phyloP scores from a whole-genome alignment of 768 basidiomycete genomes.

The Cyathus striatus region DNA sequence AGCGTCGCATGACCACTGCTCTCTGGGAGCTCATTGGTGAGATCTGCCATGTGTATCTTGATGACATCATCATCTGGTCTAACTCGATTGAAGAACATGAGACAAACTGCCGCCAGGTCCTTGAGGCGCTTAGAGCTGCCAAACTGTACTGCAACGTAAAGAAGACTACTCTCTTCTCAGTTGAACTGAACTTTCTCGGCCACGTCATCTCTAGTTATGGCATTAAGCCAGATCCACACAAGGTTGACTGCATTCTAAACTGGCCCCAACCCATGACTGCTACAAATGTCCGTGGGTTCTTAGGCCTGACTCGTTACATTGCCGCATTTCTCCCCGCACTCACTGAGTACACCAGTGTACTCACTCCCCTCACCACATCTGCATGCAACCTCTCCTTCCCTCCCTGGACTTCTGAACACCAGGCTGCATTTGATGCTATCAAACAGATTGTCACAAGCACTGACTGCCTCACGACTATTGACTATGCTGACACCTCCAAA shows the following conservation, averaged over 20 bases:
- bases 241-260: conserved; percentile 17
- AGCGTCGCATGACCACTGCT: conserved; percentile 21
- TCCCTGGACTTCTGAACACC: conserved; percentile 14
- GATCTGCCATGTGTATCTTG: conserved; percentile 39
- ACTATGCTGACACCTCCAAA: not conserved
- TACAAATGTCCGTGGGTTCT: conserved; percentile 22
- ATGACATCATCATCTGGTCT: conserved; percentile 43
- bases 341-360: conserved; percentile 18
- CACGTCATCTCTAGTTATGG: conserved; percentile 23
- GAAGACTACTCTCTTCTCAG: conserved; percentile 16
- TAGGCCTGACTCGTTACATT: conserved; percentile 25
- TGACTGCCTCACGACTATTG: not conserved
- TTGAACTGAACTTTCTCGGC: conserved; percentile 22
- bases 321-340: conserved; percentile 20
- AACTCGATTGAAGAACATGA: conserved; percentile 25
- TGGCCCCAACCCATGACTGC: conserved; percentile 24
- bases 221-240: conserved; percentile 19
- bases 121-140: conserved; percentile 11
- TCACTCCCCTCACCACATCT: conserved; percentile 20
- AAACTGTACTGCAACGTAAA: conserved; percentile 9
- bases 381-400: conserved; percentile 19
- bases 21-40: conserved; percentile 26
- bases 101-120: conserved; percentile 13
- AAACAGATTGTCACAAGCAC: conserved; percentile 15
- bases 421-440: conserved; percentile 19